phyloP scores from a whole-genome alignment of 108 stramenopile species.

The Cyclotella sp. region DNA sequence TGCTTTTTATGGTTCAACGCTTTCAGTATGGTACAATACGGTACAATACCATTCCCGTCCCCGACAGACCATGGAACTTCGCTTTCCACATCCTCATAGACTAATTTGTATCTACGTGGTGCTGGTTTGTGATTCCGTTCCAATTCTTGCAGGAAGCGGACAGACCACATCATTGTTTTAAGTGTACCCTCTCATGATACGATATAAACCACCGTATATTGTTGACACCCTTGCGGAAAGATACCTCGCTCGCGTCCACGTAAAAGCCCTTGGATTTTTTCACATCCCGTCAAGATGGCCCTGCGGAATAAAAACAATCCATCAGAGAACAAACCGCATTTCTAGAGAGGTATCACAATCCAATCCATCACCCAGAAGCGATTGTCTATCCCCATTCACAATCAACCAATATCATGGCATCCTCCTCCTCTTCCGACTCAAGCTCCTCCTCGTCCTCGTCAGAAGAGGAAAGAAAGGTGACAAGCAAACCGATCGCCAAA shows the following conservation, averaged over 20 bases:
- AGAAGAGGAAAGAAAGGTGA: conserved; percentile 20
- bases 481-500: background rate
- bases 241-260: background rate
- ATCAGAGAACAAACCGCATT: background rate
- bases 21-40: too few species aligned
- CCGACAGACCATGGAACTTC: too few species aligned
- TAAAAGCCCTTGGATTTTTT: background rate
- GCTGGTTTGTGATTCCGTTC: too few species aligned
- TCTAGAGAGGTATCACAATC: too few species aligned
- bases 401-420: background rate
- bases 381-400: background rate
- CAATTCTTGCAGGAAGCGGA: background rate
- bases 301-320: background rate
- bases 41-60: too few species aligned
- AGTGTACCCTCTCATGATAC: too few species aligned
- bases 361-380: too few species aligned
- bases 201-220: background rate
- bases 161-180: background rate
- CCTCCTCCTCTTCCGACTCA: background rate
- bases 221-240: too few species aligned
- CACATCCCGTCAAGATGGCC: background rate
- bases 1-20: too few species aligned
- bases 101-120: too few species aligned
- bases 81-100: too few species aligned
- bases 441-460: background rate